Conservation (phyloP, 2,329 filamentous ascomycete genomes). For the Fusarium transvaalense region DNA sequence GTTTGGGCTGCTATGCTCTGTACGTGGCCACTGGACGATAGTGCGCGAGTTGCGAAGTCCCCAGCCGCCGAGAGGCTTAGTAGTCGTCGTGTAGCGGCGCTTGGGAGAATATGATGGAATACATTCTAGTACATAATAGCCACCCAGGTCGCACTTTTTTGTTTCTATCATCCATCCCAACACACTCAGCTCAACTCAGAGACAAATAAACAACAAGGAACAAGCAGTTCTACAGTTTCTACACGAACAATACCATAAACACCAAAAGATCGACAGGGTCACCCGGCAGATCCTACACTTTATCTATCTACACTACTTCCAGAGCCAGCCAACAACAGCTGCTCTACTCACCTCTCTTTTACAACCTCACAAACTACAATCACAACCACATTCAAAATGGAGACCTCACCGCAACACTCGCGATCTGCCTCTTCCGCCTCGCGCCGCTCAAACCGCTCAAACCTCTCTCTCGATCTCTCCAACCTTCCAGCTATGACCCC, state of each 20-base stretch:
- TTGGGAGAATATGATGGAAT: constrained; percentile 20
- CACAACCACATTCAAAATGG: constrained; percentile 49
- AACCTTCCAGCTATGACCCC: constrained; percentile 75
- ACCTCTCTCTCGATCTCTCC: constrained; percentile 80
- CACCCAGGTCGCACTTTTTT: constrained; percentile 28
- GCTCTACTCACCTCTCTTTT: constrained; percentile 11
- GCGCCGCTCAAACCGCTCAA: constrained; percentile 59
- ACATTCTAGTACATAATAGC: constrained; percentile 34
- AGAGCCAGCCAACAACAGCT: constrained; percentile 21
- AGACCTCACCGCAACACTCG: constrained; percentile 54
- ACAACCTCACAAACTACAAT: constrained; percentile 12
- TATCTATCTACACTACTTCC: neutral
- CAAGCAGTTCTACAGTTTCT: neutral
- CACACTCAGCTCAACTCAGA: constrained; percentile 15
- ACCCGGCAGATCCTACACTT: constrained; percentile 15
- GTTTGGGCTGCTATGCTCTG: neutral
- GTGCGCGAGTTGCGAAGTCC: constrained; percentile 7
- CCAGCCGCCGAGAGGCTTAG: constrained; percentile 34
- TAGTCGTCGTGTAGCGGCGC: constrained; percentile 33
- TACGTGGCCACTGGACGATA: constrained; percentile 26
- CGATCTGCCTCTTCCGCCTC: constrained; percentile 62
- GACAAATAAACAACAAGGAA: constrained; percentile 9
- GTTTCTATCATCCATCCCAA: constrained; percentile 10
- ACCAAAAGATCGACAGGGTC: constrained; percentile 30
- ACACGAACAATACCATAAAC: neutral